These are phyloP conservation scores for Elaeagnus macrophylla DNA, from an alignment of 306 rosid species.

Conservation along the genomic window DNA sequence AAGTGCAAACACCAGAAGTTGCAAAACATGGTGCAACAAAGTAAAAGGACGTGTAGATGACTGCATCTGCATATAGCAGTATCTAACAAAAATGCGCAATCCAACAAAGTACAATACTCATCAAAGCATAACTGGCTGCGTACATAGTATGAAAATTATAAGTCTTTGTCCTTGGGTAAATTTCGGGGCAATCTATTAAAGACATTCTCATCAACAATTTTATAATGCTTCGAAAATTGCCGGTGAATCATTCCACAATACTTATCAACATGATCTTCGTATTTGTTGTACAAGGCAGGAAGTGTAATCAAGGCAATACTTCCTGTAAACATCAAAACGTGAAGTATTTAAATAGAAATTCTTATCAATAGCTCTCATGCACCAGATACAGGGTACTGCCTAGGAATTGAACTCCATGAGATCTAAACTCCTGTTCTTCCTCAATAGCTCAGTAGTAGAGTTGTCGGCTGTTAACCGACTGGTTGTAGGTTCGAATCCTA, in stretches of 20 bases:
- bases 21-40: too few species aligned
- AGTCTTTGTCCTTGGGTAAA: slow-evolving; percentile 56
- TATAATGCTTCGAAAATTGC: slow-evolving; percentile 77
- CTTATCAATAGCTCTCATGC: not conserved
- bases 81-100: too few species aligned
- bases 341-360: slow-evolving; percentile 15
- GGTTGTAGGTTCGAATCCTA: too few species aligned
- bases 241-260: slow-evolving; percentile 48
- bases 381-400: too few species aligned
- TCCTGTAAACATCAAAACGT: slow-evolving; percentile 44
- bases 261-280: slow-evolving; percentile 42
- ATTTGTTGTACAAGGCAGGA: slow-evolving; percentile 69
- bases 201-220: slow-evolving; percentile 69
- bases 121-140: too few species aligned
- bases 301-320: slow-evolving; percentile 49
- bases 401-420: too few species aligned
- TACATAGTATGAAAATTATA: slow-evolving; percentile 14
- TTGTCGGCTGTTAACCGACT: too few species aligned
- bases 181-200: slow-evolving; percentile 56
- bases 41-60: too few species aligned
- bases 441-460: too few species aligned
- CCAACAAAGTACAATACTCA: too few species aligned
- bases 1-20: too few species aligned
- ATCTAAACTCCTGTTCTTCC: not conserved
- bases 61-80: too few species aligned